Evolutionary conservation across 2,329 filamentous ascomycete species (phyloP), one percentile per base, ranked within the genome.

Genomic region (Neonectria hederae): DNA sequence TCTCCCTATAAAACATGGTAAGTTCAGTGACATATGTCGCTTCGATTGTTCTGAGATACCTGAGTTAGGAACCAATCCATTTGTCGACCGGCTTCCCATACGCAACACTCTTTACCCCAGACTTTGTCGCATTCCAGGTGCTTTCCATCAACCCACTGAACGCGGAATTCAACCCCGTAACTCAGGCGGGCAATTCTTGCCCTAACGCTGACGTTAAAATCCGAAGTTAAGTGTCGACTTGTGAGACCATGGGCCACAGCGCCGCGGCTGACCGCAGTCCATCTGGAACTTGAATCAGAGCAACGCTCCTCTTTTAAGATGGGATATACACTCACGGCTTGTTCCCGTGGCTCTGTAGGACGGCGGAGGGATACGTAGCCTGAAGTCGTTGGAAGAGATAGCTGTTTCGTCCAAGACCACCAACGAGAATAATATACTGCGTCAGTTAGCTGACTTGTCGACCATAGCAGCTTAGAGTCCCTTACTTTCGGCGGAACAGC

Each of bases 351-450:
- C 72, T 64, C 1, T 80, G 80, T 0, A 82, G 61, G 1, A 82
- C 54, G 0, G 69, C 71, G 1, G 58, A 65, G 8, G 7, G 40
- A 0, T 72, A 24, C 0, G 4, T 3, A 0, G 32, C 19, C 0
- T 64, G 60, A 0, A 82, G 54, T 0, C 59, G 58, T 2, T 63
- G 45, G 11, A 63, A 67, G 0, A 83, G 60, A 5, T 77, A 80
- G 0, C 52, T 32, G 14, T 71, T 77, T 2, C 76, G 66, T 0
- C 81, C 80, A 5, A 83, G 78, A 0, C 80, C 81, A 0, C 81
- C 81, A 0, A 78, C 80, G 0, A 83, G 71, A 1, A 81, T 71
- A 5, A 82, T 56, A 24, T 76, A 77, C 81, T 82, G 14, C 1
- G 0, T 1, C 4, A 9, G 21, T 64, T 4, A 63, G 8, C 11